Evolutionary conservation across 139 green algal genomes (phyloP), one percentile per base, ranked within the genome.

Genomic region (Tetraselmis chui): DNA sequence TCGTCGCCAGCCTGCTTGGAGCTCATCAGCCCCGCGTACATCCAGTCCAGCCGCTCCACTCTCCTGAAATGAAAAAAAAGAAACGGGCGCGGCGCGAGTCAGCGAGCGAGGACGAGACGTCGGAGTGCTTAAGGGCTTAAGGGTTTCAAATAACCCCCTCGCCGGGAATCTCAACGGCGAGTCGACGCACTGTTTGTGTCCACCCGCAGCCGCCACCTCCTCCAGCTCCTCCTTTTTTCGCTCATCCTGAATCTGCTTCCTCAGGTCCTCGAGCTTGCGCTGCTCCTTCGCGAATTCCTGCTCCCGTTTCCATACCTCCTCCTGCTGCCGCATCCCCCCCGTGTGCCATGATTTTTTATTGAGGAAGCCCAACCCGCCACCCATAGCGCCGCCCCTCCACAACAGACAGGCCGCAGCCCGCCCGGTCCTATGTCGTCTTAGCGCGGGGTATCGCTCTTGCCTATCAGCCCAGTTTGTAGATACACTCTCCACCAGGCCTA

Each of bases 341-440:
- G 91, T 92, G 76, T 97, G 92, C 92, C 95, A 98, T 89, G 91
- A 90, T 85, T 98, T 97, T 90, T 98, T 98, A 83, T 96, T 97
- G 24, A 98, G 81, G 81, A 98, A 98, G 1, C 87, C 87, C 2
- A 95, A 76, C 26, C 81, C 81, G 2, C 79, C 84, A 11, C 87
- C 87, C 59, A 81, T 84, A 30, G 45, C 18, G 45, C 18, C 45
- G 5, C 45, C 45, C 45, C 45, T 5, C 45, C 11, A 5, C 45
- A 18, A 5, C 45, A 5, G 45, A n/a, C 18, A 18, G 45, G 45
- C 45, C 45, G 45, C 45, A 67, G 45, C 45, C 45, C 45, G 45
- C 45, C 11, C 5, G 45, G 45, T 67, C n/a, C n/a, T n/a, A n/a
- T n/a, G n/a, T n/a, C n/a, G n/a, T n/a, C n/a, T n/a, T n/a, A n/a